Evolutionary conservation across 2,329 filamentous ascomycete genomes (phyloP).

Genomic region (Neonectria hederae): DNA sequence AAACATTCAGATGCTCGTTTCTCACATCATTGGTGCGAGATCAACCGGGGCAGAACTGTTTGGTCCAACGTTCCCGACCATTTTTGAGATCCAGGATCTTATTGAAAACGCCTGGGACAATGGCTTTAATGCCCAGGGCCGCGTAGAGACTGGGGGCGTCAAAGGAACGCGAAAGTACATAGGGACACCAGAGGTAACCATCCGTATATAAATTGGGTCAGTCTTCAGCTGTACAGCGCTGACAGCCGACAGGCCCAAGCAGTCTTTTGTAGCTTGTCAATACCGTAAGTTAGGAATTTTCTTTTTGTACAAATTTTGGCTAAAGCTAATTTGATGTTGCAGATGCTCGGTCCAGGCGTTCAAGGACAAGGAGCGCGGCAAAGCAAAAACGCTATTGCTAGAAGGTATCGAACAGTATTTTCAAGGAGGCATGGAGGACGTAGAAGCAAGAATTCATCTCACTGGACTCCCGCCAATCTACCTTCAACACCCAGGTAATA

Average conservation of each 20-base stretch:
- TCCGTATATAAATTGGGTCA: slow-evolving; percentile 5
- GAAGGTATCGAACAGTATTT: slow-evolving; percentile 80
- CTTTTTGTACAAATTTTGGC: background rate
- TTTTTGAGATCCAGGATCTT: slow-evolving; percentile 83
- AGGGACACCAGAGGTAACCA: slow-evolving; percentile 82
- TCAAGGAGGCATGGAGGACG: slow-evolving; percentile 54
- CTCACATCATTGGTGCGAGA: slow-evolving; percentile 73
- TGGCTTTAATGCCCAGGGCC: slow-evolving; percentile 79
- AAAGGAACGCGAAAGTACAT: slow-evolving; percentile 93
- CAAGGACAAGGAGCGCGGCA: slow-evolving; percentile 56
- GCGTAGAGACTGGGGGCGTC: slow-evolving; percentile 86
- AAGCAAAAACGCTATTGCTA: slow-evolving; percentile 65
- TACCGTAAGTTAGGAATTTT: slow-evolving; percentile 61
- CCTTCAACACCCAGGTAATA: slow-evolving; percentile 79
- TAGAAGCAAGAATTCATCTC: slow-evolving; percentile 66
- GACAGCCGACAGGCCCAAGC: slow-evolving; percentile 72
- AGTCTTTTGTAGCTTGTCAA: slow-evolving; percentile 74
- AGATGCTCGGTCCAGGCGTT: slow-evolving; percentile 73
- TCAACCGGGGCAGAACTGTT: slow-evolving; percentile 70
- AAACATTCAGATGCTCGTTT: slow-evolving; percentile 91
- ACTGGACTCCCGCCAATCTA: slow-evolving; percentile 87
- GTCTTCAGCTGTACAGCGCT: background rate
- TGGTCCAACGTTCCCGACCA: slow-evolving; percentile 70
- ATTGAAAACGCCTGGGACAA: slow-evolving; percentile 91
- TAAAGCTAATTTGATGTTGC: slow-evolving; percentile 7